Evolutionary conservation across 805 yeast species (phyloP).

Genomic region (Metschnikowia borealis): DNA sequence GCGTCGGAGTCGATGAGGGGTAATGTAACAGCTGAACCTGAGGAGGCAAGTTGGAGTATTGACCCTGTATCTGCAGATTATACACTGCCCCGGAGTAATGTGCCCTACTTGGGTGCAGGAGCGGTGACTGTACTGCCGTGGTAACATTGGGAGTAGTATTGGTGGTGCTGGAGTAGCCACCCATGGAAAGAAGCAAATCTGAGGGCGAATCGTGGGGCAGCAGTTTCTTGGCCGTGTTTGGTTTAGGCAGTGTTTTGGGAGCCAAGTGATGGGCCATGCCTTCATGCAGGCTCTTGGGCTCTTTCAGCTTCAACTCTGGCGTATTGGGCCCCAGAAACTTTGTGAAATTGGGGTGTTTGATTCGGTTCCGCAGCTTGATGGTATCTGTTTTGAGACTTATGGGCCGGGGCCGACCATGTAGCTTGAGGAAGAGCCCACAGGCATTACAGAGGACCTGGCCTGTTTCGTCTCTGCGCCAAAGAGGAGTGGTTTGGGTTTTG

Average conservation of each 20-base stretch:
- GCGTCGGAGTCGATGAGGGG: conserved; percentile 67
- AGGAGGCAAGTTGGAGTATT: conserved; percentile 20
- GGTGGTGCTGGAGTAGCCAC: conserved; percentile 1
- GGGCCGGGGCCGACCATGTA: conserved; percentile 92
- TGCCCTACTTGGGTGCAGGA: conserved; percentile 10
- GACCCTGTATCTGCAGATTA: conserved; percentile 17
- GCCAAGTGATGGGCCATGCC: conserved; percentile 21
- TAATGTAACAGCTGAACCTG: conserved; percentile 56
- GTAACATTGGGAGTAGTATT: conserved; percentile 1
- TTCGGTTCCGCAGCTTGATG: conserved; percentile 85
- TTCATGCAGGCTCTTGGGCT: conserved; percentile 20
- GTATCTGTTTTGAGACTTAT: conserved; percentile 88
- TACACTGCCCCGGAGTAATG: conserved; percentile 9
- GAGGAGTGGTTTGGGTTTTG: conserved; percentile 86
- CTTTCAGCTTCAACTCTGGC: conserved; percentile 54
- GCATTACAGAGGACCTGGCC: conserved; percentile 90
- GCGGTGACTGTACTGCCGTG: conserved; percentile 14
- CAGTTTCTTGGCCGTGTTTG: conserved; percentile 6
- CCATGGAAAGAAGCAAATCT: conserved; percentile 3
- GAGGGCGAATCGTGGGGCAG: conserved; percentile 14
- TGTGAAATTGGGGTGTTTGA: conserved; percentile 46
- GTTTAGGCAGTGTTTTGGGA: conserved; percentile 6
- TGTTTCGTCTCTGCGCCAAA: conserved; percentile 92
- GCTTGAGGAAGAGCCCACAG: conserved; percentile 86
- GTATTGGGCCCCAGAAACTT: conserved; percentile 48